Percentiles rank a stretch among this genome's conserved stretches.
Conservation (phyloP, 1,284 basidiomycete genomes). For the Cerrena zonata region DNA sequence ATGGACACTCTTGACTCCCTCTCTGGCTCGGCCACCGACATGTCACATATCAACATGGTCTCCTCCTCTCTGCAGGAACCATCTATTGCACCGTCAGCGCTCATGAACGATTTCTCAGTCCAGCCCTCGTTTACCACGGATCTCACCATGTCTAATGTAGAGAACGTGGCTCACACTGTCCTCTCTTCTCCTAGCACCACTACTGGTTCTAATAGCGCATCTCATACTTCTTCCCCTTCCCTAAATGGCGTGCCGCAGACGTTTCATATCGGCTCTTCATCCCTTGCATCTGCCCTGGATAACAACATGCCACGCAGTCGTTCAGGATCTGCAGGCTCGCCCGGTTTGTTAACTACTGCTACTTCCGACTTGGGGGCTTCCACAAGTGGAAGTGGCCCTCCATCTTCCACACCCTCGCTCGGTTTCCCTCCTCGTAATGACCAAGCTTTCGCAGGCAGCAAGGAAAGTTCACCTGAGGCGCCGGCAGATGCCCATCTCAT, state of each 20-base stretch:
- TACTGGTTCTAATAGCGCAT: slow-evolving; percentile 33
- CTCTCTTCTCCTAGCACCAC: slow-evolving; percentile 35
- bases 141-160: slow-evolving; percentile 21
- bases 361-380: slow-evolving; percentile 29
- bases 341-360: slow-evolving; percentile 23
- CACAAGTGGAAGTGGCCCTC: slow-evolving; percentile 26
- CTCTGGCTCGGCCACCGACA: slow-evolving; percentile 26
- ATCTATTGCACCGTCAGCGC: slow-evolving; percentile 25
- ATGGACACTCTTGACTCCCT: too few species aligned
- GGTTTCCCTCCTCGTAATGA: slow-evolving; percentile 25
- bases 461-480: slow-evolving; percentile 27
- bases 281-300: slow-evolving; percentile 33
- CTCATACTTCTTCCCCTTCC: slow-evolving; percentile 39
- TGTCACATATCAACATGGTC: slow-evolving; percentile 37
- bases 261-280: slow-evolving; percentile 28
- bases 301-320: slow-evolving; percentile 28
- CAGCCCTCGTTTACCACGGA: slow-evolving; percentile 23
- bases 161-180: slow-evolving; percentile 25
- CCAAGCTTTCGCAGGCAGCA: slow-evolving; percentile 15
- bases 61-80: slow-evolving; percentile 20
- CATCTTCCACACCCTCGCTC: slow-evolving; percentile 25
- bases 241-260: slow-evolving; percentile 27
- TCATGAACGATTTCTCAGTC: slow-evolving; percentile 35
- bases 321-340: slow-evolving; percentile 34
- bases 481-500: slow-evolving; percentile 33